Conservation (phyloP, 2,329 filamentous ascomycete species). For the Pleochaeta shiraiana region DNA sequence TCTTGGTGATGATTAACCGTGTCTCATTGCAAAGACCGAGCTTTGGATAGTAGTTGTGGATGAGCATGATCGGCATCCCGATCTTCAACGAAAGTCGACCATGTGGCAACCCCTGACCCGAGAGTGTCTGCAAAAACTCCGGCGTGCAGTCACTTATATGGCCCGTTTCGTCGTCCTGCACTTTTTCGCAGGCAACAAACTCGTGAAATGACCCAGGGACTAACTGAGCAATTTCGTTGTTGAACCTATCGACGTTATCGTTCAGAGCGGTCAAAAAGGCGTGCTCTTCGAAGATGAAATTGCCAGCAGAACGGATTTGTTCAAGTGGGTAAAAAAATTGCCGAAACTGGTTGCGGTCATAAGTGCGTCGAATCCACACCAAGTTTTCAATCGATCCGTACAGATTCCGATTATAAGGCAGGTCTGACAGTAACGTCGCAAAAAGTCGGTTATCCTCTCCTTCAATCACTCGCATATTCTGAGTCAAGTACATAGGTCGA, state of each 20-base stretch:
- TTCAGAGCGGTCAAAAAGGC: background rate
- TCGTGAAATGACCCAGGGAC: background rate
- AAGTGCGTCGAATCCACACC: background rate
- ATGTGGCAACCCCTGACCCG: background rate
- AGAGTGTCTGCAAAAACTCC: background rate
- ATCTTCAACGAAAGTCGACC: background rate
- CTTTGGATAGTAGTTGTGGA: background rate
- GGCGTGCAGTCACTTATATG: background rate
- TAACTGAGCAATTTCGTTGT: background rate
- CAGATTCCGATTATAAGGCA: background rate
- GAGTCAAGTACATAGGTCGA: background rate
- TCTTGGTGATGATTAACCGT: background rate
- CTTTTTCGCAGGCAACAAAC: background rate
- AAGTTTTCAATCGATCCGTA: background rate
- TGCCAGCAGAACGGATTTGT: background rate
- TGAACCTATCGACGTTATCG: background rate
- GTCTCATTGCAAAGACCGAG: background rate
- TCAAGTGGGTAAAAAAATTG: background rate
- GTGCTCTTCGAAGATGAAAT: background rate
- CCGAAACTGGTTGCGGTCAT: background rate
- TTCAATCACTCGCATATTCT: background rate
- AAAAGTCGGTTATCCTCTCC: background rate
- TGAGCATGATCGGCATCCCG: background rate
- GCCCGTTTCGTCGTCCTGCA: too few relatives aligned
- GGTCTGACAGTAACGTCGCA: background rate